Evolutionary conservation across 495 filamentous ascomycete genomes (phyloP), one percentile per base, ranked within the genome.

Genomic region (Xylaria nigripes): DNA sequence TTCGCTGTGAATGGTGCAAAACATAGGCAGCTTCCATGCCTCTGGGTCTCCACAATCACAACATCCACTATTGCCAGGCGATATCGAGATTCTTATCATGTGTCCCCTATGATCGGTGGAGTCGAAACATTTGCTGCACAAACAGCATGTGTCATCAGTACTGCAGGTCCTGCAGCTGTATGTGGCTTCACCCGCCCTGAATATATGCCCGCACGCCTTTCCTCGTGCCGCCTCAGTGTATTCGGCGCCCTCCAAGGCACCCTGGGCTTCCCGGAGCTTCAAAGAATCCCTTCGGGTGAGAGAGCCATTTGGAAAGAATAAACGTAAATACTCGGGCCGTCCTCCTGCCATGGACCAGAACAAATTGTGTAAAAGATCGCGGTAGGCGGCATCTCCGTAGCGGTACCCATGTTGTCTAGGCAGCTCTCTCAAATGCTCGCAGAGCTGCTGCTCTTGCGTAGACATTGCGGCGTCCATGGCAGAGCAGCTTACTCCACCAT

Each of bases 1-100:
- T 32, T 82, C 78, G 21, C 87, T 93, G 60, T 98, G 93, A 62
- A 98, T 97, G 21, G 90, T 87, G 72, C 93, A 98, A 65, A 87
- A 86, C 55, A 96, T 79, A 23, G 91, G 91, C 24, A 82, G 65
- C 61, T 80, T 82, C 93, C 93, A 98, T 6, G 93, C 93, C 65
- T 98, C 93, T 12, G 82, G 79, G 66, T 98, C 93, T 42, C 93
- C 94, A 64, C 93, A 98, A 63, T 98, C 93, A 66, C 93, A 98
- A 70, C 93, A 97, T 34, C 94, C 93, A 62, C 84, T 89, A 63
- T 95, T 96, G 2, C 92, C 92, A 1, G 83, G 81, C 1, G 90
- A 94, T 30, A 95, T 79, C 47, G 74, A 86, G 42, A 96, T 85
- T 58, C 87, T 83, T 44, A 97, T 90, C 69, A 86, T 86, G 65